Conservation (phyloP, 129 eudicot genomes). For the Pulicaria dysenterica region DNA sequence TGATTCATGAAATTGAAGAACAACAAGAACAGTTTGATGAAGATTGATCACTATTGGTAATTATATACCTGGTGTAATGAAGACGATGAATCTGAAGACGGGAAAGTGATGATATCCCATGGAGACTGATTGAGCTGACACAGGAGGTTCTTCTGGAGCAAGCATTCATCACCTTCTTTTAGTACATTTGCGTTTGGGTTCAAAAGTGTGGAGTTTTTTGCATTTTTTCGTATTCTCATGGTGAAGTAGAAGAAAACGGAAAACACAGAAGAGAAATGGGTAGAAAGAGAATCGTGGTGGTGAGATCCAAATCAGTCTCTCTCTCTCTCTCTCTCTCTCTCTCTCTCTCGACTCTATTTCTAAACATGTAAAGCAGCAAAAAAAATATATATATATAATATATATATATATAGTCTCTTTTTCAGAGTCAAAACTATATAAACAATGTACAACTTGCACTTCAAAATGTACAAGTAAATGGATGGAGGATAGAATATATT, state of each 20-base stretch:
- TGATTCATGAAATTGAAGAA: not conserved
- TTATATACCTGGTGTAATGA: constrained; percentile 30
- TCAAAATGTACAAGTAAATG: too few species aligned
- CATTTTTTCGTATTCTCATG: constrained; percentile 48
- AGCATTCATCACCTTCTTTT: not conserved
- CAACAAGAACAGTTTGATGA: not conserved
- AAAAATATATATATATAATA: too few species aligned
- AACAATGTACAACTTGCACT: too few species aligned
- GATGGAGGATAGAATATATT: too few species aligned
- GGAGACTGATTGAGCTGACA: constrained; percentile 68
- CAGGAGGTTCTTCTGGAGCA: constrained; percentile 27
- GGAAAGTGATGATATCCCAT: constrained; percentile 56
- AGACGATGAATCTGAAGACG: constrained; percentile 35
- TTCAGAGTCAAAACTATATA: too few species aligned
- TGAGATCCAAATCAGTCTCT: constrained; percentile 21
- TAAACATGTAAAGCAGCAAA: not conserved
- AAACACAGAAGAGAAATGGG: not conserved
- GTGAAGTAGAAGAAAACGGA: constrained; percentile 2
- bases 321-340: not conserved
- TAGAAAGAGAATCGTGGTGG: not conserved
- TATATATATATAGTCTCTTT: too few species aligned
- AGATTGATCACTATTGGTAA: not conserved
- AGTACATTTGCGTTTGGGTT: constrained; percentile 3
- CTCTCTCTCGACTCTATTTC: not conserved
- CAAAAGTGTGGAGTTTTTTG: not conserved